Evolutionary conservation across 2,329 filamentous ascomycete genomes (phyloP), one percentile per base, ranked within the genome.

Genomic region (Podosphaera leucotricha): DNA sequence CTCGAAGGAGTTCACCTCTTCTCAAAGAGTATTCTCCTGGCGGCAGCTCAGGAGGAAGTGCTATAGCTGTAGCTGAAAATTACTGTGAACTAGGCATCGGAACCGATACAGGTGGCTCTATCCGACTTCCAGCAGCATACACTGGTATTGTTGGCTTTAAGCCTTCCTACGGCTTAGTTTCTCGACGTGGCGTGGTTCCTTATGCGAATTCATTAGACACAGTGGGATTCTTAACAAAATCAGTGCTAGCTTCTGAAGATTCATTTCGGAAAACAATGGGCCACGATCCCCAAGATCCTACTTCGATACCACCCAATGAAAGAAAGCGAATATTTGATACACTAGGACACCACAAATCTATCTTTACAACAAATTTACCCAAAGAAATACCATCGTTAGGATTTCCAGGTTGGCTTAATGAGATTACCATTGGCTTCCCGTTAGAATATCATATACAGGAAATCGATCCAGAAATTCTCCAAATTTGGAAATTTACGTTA

Each of bases 391-490:
- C 20, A 28, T 43, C 21, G 19, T 20, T 22, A 11, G 30, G 24
- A 33, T 18, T 22, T n/a, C 11, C 26, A 26, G 43, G 11, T n/a
- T 30, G 11, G 26, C 44, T 52, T 2, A 18, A 38, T 15, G 46
- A 50, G 5, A 33, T 52, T 13, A 55, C 37, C 24, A 81, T 77
- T 51, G 68, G 72, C 47, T 62, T 78, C 3, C 74, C 75, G 1
- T 55, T 70, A 15, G 86, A 95, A 60, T 98, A 95, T 61, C 94
- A 94, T 57, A 81, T 93, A 48, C 64, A 68, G 10, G 86, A 92
- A 58, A 70, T 98, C 15, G 70, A 80, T 22, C 68, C 75, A 0
- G 58, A 65, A 8, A 75, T 95, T 47, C 77, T 75, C 13, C 60
- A 64, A 30, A 71, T 77, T 6, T 98, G 90, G 85, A 57, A 67